Evolutionary conservation across 2,329 filamentous ascomycete species (phyloP), one percentile per base, ranked within the genome.

Genomic region (Dichotomopilus funicola): DNA sequence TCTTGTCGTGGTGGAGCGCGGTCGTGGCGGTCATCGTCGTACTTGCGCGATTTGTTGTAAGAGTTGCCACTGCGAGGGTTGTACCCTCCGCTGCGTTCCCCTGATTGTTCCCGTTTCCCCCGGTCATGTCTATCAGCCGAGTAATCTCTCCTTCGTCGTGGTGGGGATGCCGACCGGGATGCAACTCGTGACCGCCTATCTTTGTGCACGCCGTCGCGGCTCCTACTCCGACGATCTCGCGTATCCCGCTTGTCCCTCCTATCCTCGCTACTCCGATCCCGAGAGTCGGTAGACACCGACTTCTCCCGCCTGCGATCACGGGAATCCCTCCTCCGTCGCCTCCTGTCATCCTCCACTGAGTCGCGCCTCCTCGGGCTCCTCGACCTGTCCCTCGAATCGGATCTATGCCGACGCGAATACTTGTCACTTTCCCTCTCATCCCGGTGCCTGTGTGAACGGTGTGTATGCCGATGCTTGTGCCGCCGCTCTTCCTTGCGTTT

Each of bases 381-480:
- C 10, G 75, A 78, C 36, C 67, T 60, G n/a, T 70, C 68, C 56
- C 72, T 70, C 1, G 77, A 78, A 51, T 73, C 62, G 1, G 74
- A 82, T 41, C 76, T 73, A 57, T 73, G 73, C 47, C 74, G 68
- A 53, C 72, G 68, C 7, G 60, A 58, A 27, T 71, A 69, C 57
- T 71, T 69, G 33, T 76, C 71, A 10, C 69, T 63, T 31, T 73
- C 74, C 59, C 63, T 68, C 53, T 59, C 73, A 45, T 72, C 72
- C 44, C 72, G 72, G 58, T 74, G 73, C 12, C 73, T 54, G n/a
- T 60, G 60, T 11, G 62, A 62, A n/a, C 61, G 71, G 56, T 74
- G 73, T 48, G 73, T 73, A 51, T 74, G 68, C 19, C 69, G 71
- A 53, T 68, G 66, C 47, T 70, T 70, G 55, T 77, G 73, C 36